phyloP scores from a whole-genome alignment of 176 grass and related monocot species.

The Musa schizocarpa region DNA sequence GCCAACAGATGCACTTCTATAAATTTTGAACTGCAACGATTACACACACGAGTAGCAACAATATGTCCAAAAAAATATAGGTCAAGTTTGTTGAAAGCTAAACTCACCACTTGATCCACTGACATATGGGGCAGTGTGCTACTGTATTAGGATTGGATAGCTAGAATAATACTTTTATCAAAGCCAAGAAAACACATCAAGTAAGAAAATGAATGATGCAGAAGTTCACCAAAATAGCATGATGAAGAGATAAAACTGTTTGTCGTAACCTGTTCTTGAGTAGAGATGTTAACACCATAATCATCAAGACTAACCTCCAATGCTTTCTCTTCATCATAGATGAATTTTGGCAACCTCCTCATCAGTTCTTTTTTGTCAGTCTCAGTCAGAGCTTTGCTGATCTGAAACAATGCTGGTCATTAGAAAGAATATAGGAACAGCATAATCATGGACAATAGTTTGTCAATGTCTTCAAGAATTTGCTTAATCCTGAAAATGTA shows the following conservation, averaged over 20 bases:
- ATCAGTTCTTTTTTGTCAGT: slow-evolving; percentile 25
- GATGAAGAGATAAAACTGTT: background rate
- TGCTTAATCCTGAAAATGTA: background rate
- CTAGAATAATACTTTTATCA: too few species aligned
- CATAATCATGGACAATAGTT: background rate
- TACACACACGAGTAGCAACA: too few species aligned
- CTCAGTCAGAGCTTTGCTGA: slow-evolving; percentile 22
- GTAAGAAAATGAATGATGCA: background rate
- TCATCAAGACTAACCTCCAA: slow-evolving; percentile 16
- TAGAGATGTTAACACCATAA: background rate
- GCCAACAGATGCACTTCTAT: too few species aligned
- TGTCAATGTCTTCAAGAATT: background rate
- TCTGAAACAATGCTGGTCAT: background rate
- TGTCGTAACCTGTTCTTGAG: background rate
- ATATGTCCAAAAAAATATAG: too few species aligned
- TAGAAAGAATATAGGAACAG: background rate
- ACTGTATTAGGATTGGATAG: too few species aligned
- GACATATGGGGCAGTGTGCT: too few species aligned
- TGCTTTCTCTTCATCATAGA: slow-evolving; percentile 23
- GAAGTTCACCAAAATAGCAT: background rate
- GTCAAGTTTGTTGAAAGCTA: too few species aligned
- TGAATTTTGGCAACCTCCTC: slow-evolving; percentile 24
- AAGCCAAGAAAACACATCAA: background rate
- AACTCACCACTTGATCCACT: too few species aligned
- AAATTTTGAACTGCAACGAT: too few species aligned